A percentile compares a stretch with the other conserved stretches of the same genome.
These are phyloP conservation scores for Stereocaulon alpinum DNA, from an alignment of 495 filamentous ascomycete genomes.

Conservation along the genomic window DNA sequence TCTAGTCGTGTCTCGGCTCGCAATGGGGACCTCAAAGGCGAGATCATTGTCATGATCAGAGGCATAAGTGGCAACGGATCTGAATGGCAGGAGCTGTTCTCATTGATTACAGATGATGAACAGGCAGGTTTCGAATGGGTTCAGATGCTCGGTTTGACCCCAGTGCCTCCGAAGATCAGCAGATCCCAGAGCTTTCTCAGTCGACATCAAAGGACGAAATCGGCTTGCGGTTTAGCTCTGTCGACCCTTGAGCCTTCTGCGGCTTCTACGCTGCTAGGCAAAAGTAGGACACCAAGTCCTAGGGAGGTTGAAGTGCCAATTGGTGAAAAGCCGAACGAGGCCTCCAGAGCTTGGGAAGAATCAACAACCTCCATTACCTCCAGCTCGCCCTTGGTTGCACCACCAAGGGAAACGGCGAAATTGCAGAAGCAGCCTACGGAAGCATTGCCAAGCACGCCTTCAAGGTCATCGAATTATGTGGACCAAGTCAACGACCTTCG, in stretches of 20 bases:
- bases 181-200: slow-evolving; percentile 43
- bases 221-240: background rate
- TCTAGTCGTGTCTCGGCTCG: slow-evolving; percentile 65
- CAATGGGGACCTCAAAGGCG: slow-evolving; percentile 54
- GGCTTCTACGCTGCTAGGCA: slow-evolving; percentile 29
- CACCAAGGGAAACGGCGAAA: slow-evolving; percentile 14
- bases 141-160: slow-evolving; percentile 63
- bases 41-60: slow-evolving; percentile 79
- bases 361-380: background rate
- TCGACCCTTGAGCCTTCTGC: slow-evolving; percentile 21
- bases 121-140: slow-evolving; percentile 81
- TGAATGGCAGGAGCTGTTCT: slow-evolving; percentile 72
- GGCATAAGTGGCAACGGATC: slow-evolving; percentile 31
- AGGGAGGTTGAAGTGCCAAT: slow-evolving; percentile 58
- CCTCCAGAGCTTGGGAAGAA: slow-evolving; percentile 27
- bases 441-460: background rate
- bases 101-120: slow-evolving; percentile 57
- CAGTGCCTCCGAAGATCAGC: slow-evolving; percentile 56
- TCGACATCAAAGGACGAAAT: slow-evolving; percentile 7
- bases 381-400: background rate
- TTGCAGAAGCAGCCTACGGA: background rate
- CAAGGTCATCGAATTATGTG: slow-evolving; percentile 15
- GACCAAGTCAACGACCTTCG: slow-evolving; percentile 20
- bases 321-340: slow-evolving; percentile 48
- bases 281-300: slow-evolving; percentile 40